These are phyloP conservation scores for Aspergillus amoenus DNA, from an alignment of 2,329 filamentous ascomycete species.

Conservation along the genomic window DNA sequence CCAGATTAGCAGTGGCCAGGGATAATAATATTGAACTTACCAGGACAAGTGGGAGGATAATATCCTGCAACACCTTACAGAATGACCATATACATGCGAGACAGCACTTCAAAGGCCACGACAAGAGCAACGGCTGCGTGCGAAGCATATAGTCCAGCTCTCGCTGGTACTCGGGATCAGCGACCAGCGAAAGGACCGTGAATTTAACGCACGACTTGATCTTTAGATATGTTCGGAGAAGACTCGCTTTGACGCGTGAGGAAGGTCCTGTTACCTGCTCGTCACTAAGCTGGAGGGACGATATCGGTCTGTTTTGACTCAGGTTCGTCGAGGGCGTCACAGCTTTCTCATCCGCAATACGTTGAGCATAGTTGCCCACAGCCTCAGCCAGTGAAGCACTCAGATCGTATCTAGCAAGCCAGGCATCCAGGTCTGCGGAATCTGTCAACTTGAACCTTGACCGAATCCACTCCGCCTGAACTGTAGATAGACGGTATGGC, in stretches of 20 bases:
- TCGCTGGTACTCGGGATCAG: slow-evolving; percentile 52
- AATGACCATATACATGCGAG: slow-evolving; percentile 50
- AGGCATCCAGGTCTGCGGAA: background rate
- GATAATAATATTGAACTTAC: background rate
- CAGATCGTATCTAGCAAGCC: background rate
- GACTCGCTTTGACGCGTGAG: slow-evolving; percentile 30
- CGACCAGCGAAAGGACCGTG: slow-evolving; percentile 49
- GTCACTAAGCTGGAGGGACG: background rate
- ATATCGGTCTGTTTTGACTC: background rate
- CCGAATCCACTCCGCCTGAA: slow-evolving; percentile 23
- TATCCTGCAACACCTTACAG: slow-evolving; percentile 42
- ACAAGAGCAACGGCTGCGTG: slow-evolving; percentile 32
- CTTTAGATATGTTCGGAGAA: slow-evolving; percentile 38
- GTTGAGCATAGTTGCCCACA: background rate
- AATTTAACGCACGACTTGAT: slow-evolving; percentile 41
- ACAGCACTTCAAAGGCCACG: slow-evolving; percentile 34
- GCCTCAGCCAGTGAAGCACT: background rate
- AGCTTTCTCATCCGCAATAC: background rate
- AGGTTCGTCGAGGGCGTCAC: background rate
- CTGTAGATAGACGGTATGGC: slow-evolving; percentile 31
- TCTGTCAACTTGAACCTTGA: background rate
- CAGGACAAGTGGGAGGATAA: slow-evolving; percentile 46
- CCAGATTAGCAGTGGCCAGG: background rate
- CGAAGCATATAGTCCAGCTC: slow-evolving; percentile 47
- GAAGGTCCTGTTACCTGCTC: background rate